Conservation (phyloP, 2,329 filamentous ascomycete species). For the Colletotrichum simmondsii region DNA sequence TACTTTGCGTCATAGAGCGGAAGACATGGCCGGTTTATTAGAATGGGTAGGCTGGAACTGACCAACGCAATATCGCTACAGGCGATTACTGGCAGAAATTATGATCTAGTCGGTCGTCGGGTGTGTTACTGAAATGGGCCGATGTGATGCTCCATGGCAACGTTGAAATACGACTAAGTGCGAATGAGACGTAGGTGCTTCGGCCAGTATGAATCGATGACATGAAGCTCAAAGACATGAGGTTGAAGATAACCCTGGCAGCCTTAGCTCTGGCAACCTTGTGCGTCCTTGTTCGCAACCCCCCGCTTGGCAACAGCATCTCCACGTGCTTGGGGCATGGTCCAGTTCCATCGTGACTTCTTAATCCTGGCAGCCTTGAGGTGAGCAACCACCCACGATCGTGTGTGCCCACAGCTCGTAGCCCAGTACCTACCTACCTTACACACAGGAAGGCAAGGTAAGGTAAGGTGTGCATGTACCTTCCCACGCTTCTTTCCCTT, state of each 20-base stretch:
- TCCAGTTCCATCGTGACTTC: slow-evolving; percentile 26
- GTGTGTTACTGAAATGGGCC: not conserved
- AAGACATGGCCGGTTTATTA: not conserved
- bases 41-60: not conserved
- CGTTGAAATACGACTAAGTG: not conserved
- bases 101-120: not conserved
- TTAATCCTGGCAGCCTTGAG: slow-evolving; percentile 3
- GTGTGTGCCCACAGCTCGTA: no score
- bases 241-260: not conserved
- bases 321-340: slow-evolving; percentile 17
- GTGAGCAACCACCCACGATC: slow-evolving; percentile 9
- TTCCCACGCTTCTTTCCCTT: no score
- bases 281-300: no score
- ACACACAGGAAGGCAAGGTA: no score
- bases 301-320: slow-evolving; percentile 14
- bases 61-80: not conserved
- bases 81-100: not conserved
- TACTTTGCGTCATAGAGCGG: not conserved
- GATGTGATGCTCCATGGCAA: not conserved
- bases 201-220: not conserved
- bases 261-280: no score
- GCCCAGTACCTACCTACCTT: no score
- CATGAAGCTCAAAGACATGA: not conserved
- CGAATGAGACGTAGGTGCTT: not conserved
- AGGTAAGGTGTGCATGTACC: no score